Base-by-base conservation (phyloP, 177 flowering plant genomes). In the Vitis hybrid region DNA sequence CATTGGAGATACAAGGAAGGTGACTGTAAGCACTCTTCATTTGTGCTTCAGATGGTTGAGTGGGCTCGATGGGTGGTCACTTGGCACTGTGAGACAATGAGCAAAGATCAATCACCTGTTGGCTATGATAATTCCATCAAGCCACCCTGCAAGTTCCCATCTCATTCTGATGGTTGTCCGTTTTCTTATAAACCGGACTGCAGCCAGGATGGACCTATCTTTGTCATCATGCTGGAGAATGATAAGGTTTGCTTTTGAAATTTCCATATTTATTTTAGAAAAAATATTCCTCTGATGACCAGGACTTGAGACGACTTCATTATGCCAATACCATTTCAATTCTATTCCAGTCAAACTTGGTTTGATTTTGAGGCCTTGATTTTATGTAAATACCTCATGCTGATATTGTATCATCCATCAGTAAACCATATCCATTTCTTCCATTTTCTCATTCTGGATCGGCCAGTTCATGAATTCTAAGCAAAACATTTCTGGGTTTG, bases 1-100 rank as follows among this genome's bases (percentile, higher is more conserved):
- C 99, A 95, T 65, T 95, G 99, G 99, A 90, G 94, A 70, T 95
- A 95, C 82, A 95, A 95, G 76, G 99, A 95, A 76, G 90, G 92
- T 60, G 98, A 87, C 60, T 78, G 89, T 66, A 62, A 81, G 75
- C 80, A 90, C 73, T 84, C 97, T 1, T 83, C 90, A 1, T 95
- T 78, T 78, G 93, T 91, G 75, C 88, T 92, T 77, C 97, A 93
- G 73, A 92, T 90, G 99, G 98, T 95, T 61, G 97, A 95, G 76
- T 92, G 97, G 98, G 99, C 97, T 1, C 77, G 96, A 51, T 91
- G 99, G 99, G 94, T 84, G 21, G 80, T 89, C 60, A 83, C 88
- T 17, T 91, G 97, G 94, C 94, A 93, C 68, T 95, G 93, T 67
- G 96, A 92, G 80, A 76, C 91, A 14, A 86, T 85, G 89, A 79